phyloP scores from a whole-genome alignment of 192 early-diverging fungal genomes.

The Gigaspora rosea region DNA sequence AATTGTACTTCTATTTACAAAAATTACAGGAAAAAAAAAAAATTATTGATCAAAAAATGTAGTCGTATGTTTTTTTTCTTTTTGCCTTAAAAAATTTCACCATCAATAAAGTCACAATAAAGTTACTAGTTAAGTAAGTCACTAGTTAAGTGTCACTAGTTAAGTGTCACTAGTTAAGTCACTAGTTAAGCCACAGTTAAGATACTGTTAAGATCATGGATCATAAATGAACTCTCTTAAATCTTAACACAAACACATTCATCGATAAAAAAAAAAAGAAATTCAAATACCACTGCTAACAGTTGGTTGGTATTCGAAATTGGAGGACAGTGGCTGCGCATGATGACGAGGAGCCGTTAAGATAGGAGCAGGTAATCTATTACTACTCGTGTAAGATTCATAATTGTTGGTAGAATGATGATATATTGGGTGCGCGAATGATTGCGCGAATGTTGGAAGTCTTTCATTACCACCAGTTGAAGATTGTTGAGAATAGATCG shows the following conservation, averaged over 20 bases:
- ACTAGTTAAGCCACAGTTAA: no score
- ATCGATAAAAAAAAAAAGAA: neutral
- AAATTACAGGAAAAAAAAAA: slow-evolving; percentile 1
- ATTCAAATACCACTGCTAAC: neutral
- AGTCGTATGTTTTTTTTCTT: neutral
- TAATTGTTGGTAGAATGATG: no score
- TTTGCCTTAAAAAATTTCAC: slow-evolving; percentile 2
- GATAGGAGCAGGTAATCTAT: slow-evolving; percentile 16
- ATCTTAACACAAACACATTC: neutral
- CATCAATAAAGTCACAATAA: no score
- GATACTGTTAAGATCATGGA: no score
- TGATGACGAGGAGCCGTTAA: neutral
- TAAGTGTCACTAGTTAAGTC: no score
- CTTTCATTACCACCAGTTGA: neutral
- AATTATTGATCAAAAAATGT: neutral
- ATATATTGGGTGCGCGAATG: neutral
- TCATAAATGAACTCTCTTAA: neutral
- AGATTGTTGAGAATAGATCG: neutral
- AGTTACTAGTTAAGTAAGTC: no score
- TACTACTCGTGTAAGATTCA: neutral
- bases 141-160: no score
- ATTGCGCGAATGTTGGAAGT: neutral
- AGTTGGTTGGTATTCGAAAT: neutral
- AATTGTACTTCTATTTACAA: neutral
- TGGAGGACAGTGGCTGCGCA: neutral